These are phyloP conservation scores for Exophiala mesophila DNA, from an alignment of 2,329 filamentous ascomycete genomes.

Conservation along the genomic window DNA sequence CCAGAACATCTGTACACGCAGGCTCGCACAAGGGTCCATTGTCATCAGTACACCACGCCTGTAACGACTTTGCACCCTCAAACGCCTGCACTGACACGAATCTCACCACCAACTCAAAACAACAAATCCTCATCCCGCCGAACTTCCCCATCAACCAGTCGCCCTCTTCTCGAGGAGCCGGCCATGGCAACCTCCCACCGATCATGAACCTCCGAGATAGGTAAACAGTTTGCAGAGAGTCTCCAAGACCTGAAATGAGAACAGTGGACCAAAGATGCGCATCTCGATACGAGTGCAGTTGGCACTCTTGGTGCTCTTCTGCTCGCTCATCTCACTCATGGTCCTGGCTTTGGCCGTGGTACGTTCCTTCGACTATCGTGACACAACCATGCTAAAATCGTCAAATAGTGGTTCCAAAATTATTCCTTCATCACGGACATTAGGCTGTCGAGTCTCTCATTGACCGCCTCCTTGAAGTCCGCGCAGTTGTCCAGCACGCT, in stretches of 20 bases:
- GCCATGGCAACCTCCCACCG: no score
- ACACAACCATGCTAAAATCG: conserved; percentile 39
- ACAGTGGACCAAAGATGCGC: conserved; percentile 54
- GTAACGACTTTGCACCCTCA: no score
- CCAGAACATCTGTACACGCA: no score
- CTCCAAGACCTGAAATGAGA: conserved; percentile 13
- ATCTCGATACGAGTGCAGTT: conserved; percentile 86
- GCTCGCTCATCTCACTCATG: conserved; percentile 68
- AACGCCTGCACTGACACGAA: no score
- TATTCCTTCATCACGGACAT: conserved; percentile 57
- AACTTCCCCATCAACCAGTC: no score
- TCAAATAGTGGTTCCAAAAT: conserved; percentile 51
- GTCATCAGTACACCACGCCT: no score
- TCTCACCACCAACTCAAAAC: no score
- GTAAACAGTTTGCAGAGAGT: no score
- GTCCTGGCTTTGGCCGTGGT: conserved; percentile 72
- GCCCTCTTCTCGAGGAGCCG: no score
- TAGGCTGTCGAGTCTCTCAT: conserved; percentile 58
- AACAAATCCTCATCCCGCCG: no score
- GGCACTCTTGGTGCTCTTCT: conserved; percentile 69
- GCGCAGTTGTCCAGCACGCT: conserved; percentile 75
- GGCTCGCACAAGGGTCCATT: no score
- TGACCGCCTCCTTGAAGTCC: conserved; percentile 83
- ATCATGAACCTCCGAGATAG: no score
- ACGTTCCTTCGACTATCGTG: conserved; percentile 44